phyloP scores from a whole-genome alignment of 805 yeast species.

The Hyphopichia homilentoma region DNA sequence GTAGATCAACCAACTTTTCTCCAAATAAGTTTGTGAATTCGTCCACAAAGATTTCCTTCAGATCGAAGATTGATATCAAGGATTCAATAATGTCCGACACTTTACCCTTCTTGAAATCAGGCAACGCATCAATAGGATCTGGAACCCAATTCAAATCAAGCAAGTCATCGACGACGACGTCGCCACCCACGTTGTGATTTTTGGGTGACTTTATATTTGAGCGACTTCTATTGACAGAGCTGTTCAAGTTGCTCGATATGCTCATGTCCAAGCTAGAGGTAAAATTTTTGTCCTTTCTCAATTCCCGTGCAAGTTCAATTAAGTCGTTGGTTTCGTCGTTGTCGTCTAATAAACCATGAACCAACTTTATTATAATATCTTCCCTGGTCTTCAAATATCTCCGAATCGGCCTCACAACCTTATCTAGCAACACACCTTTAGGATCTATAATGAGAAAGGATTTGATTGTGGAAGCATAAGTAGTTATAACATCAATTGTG shows the following conservation, averaged over 20 bases:
- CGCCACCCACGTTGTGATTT: neutral
- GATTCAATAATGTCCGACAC: slow-evolving; percentile 69
- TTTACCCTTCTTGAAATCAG: slow-evolving; percentile 64
- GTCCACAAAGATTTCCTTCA: slow-evolving; percentile 59
- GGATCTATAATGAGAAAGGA: slow-evolving; percentile 80
- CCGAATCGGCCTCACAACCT: slow-evolving; percentile 73
- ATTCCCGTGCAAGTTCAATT: slow-evolving; percentile 52
- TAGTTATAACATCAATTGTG: slow-evolving; percentile 66
- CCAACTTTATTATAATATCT: slow-evolving; percentile 69
- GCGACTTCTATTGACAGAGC: neutral
- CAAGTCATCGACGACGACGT: slow-evolving; percentile 30
- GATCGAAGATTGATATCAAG: slow-evolving; percentile 66
- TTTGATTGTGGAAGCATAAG: slow-evolving; percentile 67
- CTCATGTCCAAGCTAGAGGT: neutral
- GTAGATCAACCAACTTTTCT: slow-evolving; percentile 44
- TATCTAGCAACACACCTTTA: slow-evolving; percentile 75
- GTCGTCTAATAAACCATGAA: slow-evolving; percentile 62
- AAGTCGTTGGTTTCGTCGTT: slow-evolving; percentile 38
- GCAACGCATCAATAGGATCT: slow-evolving; percentile 87
- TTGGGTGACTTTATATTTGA: too few species aligned
- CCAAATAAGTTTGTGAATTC: slow-evolving; percentile 66
- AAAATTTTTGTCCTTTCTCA: slow-evolving; percentile 27
- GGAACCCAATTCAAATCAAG: slow-evolving; percentile 67
- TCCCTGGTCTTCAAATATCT: slow-evolving; percentile 65
- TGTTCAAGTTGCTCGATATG: neutral